Percentiles rank a stretch among this genome's conserved stretches.
phyloP scores from a whole-genome alignment of 805 yeast genomes.

The Candida glaebosa region DNA sequence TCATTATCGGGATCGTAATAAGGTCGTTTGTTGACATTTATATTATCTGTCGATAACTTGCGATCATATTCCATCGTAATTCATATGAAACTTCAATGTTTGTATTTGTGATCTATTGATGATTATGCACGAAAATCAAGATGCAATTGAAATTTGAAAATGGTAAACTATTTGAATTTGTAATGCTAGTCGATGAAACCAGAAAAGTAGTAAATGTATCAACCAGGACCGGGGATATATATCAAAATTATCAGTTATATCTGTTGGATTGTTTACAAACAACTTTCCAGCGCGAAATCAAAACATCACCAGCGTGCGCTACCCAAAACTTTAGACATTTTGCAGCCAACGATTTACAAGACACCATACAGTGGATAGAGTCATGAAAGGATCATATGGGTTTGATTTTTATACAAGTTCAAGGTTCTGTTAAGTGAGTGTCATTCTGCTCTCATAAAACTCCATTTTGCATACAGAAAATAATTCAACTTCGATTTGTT shows the following conservation, averaged over 20 bases:
- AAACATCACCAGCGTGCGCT: not conserved
- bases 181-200: no score
- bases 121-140: not conserved
- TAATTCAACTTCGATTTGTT: no score
- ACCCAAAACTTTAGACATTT: not conserved
- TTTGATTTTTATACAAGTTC: no score
- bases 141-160: no score
- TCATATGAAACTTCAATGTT: not conserved
- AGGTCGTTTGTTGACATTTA: constrained; percentile 9
- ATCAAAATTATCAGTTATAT: no score
- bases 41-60: not conserved
- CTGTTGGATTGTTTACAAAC: not conserved
- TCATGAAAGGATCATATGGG: no score
- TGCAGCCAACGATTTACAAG: not conserved
- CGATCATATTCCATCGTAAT: not conserved
- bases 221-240: no score
- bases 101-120: not conserved
- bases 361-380: not conserved
- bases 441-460: no score
- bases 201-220: no score
- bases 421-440: no score
- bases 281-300: not conserved
- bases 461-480: no score
- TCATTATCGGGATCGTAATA: constrained; percentile 36
- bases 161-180: no score